phyloP scores from a whole-genome alignment of 108 stramenopile species.

The Cyclotella kingstonii region DNA sequence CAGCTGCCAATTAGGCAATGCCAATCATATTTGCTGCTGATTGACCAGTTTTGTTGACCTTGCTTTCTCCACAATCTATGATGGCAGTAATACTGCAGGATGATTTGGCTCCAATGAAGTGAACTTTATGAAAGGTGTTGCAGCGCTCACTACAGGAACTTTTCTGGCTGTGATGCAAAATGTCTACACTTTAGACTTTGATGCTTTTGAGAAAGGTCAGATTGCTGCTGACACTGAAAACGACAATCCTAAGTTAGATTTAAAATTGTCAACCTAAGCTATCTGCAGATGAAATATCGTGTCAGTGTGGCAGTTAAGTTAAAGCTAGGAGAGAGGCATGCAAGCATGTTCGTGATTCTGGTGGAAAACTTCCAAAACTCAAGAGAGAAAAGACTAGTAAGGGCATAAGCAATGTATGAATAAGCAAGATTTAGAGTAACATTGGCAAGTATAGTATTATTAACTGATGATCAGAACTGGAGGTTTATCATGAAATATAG shows the following conservation, averaged over 20 bases:
- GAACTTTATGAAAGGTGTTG: conserved; percentile 12
- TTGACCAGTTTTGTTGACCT: conserved; percentile 8
- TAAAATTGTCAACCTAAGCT: conserved; percentile 63
- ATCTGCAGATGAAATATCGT: conserved; percentile 57
- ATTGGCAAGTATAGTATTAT: too few relatives aligned
- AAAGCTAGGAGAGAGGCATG: conserved; percentile 60
- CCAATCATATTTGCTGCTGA: conserved; percentile 15
- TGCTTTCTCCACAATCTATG: conserved; percentile 1
- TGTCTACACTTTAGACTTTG: conserved; percentile 5
- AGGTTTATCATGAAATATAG: too few relatives aligned
- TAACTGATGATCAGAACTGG: too few relatives aligned
- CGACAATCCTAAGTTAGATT: conserved; percentile 70
- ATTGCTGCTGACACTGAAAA: conserved; percentile 53
- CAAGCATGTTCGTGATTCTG: conserved; percentile 49
- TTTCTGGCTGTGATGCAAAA: background rate
- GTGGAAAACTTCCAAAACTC: conserved; percentile 39
- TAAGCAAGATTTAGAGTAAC: too few relatives aligned
- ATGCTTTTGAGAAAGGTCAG: conserved; percentile 4
- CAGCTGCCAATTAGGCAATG: conserved; percentile 8
- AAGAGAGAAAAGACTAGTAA: conserved; percentile 56
- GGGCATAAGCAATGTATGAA: conserved; percentile 78
- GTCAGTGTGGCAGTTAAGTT: conserved; percentile 65
- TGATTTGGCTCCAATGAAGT: conserved; percentile 5
- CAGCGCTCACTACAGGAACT: background rate
- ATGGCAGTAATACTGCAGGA: conserved; percentile 1